phyloP scores from a whole-genome alignment of 139 green algal species.

The Parachlorella kessleri region DNA sequence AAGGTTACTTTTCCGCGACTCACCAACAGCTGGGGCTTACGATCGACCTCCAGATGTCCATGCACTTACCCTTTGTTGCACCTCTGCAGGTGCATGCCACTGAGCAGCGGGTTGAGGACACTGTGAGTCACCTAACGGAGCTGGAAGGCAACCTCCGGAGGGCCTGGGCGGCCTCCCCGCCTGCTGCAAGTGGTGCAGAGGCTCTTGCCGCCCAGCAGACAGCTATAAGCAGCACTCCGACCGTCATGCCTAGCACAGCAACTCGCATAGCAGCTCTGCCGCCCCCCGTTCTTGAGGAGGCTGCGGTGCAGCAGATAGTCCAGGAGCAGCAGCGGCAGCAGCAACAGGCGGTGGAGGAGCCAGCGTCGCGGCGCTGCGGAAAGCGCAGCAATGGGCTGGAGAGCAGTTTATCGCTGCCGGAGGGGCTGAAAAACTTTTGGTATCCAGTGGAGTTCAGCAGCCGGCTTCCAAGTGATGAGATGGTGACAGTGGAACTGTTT shows the following conservation, averaged over 20 bases:
- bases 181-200: too few species aligned
- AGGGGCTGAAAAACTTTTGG: slow-evolving; percentile 44
- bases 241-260: too few species aligned
- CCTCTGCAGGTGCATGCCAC: slow-evolving; percentile 30
- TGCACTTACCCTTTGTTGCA: too few species aligned
- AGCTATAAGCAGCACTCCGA: too few species aligned
- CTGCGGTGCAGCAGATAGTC: too few species aligned
- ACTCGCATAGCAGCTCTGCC: too few species aligned
- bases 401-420: slow-evolving; percentile 30
- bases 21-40: too few species aligned
- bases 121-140: slow-evolving; percentile 26
- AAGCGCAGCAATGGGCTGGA: slow-evolving; percentile 11
- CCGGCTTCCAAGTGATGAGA: slow-evolving; percentile 20
- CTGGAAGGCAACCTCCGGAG: slow-evolving; percentile 22
- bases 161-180: neutral
- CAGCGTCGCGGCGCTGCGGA: neutral
- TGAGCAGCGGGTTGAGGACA: slow-evolving; percentile 37
- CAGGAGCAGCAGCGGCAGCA: neutral
- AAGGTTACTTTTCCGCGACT: too few species aligned
- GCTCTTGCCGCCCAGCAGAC: too few species aligned
- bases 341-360: neutral
- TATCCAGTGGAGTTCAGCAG: slow-evolving; percentile 40
- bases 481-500: slow-evolving; percentile 90
- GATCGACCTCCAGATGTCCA: too few species aligned
- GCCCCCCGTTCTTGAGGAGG: too few species aligned